Evolutionary conservation across 2,329 filamentous ascomycete genomes (phyloP).

Genomic region (Trichoderma sp.): DNA sequence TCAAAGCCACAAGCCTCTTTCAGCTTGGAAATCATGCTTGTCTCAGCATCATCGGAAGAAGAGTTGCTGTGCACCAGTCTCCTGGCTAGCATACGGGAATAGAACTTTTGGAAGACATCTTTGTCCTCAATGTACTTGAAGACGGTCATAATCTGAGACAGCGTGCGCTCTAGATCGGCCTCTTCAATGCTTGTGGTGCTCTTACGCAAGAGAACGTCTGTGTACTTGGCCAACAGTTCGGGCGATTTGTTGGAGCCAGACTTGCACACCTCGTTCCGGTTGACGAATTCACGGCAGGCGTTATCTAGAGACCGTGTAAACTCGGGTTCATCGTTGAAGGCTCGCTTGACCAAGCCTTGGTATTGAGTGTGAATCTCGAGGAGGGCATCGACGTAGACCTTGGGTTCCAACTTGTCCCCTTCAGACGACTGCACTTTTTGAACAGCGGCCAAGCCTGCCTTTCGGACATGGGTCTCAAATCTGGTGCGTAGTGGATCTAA

Average conservation of each 20-base stretch:
- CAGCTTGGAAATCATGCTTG: constrained; percentile 98
- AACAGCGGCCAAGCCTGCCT: constrained; percentile 84
- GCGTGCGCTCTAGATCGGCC: constrained; percentile 84
- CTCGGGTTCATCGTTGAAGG: constrained; percentile 93
- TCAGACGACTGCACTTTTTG: constrained; percentile 86
- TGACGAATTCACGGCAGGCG: constrained; percentile 96
- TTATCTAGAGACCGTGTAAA: constrained; percentile 97
- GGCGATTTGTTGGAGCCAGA: constrained; percentile 91
- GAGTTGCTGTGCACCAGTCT: constrained; percentile 94
- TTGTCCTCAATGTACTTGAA: constrained; percentile 99
- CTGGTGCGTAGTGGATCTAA: constrained; percentile 83
- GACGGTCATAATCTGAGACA: constrained; percentile 96
- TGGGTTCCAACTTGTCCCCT: constrained; percentile 89
- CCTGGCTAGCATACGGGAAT: constrained; percentile 93
- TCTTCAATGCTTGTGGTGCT: constrained; percentile 92
- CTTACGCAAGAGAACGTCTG: constrained; percentile 90
- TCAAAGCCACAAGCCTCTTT: constrained; percentile 99
- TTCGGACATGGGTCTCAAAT: constrained; percentile 92
- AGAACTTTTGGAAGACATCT: constrained; percentile 99
- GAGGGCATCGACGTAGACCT: constrained; percentile 93
- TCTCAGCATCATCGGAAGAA: constrained; percentile 95
- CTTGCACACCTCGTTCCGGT: constrained; percentile 95
- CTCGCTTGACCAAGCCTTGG: constrained; percentile 84
- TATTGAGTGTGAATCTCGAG: constrained; percentile 95
- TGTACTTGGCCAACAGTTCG: constrained; percentile 92